Evolutionary conservation across 2,329 filamentous ascomycete species (phyloP).

Genomic region (Emmonsia crescens): DNA sequence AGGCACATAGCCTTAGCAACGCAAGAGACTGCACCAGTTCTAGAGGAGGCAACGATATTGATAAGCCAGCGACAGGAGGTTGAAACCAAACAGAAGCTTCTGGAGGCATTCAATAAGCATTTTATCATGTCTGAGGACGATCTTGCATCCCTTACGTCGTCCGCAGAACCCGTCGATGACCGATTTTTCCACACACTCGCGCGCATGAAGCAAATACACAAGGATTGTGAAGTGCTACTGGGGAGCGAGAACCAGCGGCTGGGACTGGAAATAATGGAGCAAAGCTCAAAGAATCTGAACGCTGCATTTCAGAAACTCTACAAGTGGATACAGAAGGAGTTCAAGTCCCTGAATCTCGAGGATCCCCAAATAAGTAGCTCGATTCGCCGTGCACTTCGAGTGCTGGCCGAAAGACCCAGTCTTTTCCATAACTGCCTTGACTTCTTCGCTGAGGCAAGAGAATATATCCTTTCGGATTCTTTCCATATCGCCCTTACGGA

Average conservation of each 20-base stretch:
- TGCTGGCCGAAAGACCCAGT: constrained; percentile 78
- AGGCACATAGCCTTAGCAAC: constrained; percentile 65
- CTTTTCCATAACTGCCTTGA: constrained; percentile 91
- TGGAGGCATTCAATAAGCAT: constrained; percentile 66
- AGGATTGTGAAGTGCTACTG: constrained; percentile 78
- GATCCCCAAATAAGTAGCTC: constrained; percentile 83
- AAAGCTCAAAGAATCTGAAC: constrained; percentile 77
- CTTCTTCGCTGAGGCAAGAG: constrained; percentile 81
- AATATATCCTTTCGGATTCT: constrained; percentile 74
- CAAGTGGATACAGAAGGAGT: constrained; percentile 87
- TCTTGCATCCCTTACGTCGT: constrained; percentile 60
- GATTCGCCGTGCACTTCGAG: constrained; percentile 71
- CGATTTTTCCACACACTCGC: constrained; percentile 67
- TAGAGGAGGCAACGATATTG: constrained; percentile 66
- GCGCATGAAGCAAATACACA: constrained; percentile 75
- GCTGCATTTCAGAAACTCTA: constrained; percentile 91
- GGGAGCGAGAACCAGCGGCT: constrained; percentile 82
- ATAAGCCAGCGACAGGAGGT: constrained; percentile 62
- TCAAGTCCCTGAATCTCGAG: constrained; percentile 84
- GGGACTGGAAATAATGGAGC: constrained; percentile 82
- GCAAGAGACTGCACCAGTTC: constrained; percentile 58
- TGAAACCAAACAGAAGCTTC: constrained; percentile 67
- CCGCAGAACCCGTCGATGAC: constrained; percentile 72
- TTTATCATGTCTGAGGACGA: constrained; percentile 81
- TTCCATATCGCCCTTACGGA: constrained; percentile 86